Base-by-base conservation (phyloP, 306 rosid species). In the Vigna reflexopilosa region DNA sequence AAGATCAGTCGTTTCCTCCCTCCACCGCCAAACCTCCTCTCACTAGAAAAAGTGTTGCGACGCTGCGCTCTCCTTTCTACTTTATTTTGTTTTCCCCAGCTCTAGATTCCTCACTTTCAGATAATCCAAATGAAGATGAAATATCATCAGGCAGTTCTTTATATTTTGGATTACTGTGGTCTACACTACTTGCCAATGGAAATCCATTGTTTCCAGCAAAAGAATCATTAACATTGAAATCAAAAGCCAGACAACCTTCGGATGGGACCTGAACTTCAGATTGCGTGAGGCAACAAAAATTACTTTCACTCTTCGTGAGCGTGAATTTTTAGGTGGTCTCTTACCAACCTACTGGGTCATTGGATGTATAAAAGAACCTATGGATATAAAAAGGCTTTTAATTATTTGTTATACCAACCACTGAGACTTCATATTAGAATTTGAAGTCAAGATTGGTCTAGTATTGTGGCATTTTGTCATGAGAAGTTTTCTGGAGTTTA, bases 291-390 rank as follows among this genome's bases (percentile, higher is more conserved):
- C 90, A 51, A 97, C 96, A 69, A 96, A 83, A 63, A 94, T 86
- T 51, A 89, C 88, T 79, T 89, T 91, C 65, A 89, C 75, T 88
- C 98, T 89, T 81, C 97, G 93, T 16, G 94, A 48, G 56, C 98
- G 97, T 66, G 97, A 90, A 76, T 80, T 89, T 84, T 92, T 94
- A 71, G 92, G 90, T 38, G 97, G 93, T 80, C 97, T 88, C 90
- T 90, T 97, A 79, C 98, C 98, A 88, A 71, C 90, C 98, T 96
- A 94, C 88, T 84, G 90, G 66, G 97, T 82, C 91, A 90, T 91
- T 55, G 93, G 93, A 73, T 87, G 86, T 67, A 90, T 86, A 67
- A 96, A 85, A 61, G 97, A 87, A 69, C 97, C 93, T 80, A 77
- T 32, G 40, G 84, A 82, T 45, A 73, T 82, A 45, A 79, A 59